Percentiles rank a stretch among this genome's conserved stretches.
These are phyloP conservation scores for Cetradonia linearis DNA, from an alignment of 495 filamentous ascomycete genomes.

Conservation along the genomic window DNA sequence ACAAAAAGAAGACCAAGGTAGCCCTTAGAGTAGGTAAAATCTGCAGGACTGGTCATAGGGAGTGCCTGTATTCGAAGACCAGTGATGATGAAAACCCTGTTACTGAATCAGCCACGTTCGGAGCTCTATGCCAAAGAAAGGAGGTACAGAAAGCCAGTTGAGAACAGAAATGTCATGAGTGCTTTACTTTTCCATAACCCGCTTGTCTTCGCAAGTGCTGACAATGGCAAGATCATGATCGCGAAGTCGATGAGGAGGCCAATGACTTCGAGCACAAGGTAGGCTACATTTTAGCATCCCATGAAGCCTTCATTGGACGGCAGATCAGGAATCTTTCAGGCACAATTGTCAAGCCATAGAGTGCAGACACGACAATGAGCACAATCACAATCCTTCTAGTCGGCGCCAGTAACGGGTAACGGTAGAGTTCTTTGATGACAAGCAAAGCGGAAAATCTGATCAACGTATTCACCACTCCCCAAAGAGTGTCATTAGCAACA, in stretches of 20 bases:
- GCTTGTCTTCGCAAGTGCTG: not conserved
- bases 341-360: slow-evolving; percentile 20
- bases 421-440: not conserved
- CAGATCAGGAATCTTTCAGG: slow-evolving; percentile 23
- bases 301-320: slow-evolving; percentile 23
- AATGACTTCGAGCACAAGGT: slow-evolving; percentile 22
- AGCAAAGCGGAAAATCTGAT: slow-evolving; percentile 17
- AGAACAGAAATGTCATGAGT: not conserved
- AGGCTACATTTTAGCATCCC: slow-evolving; percentile 23
- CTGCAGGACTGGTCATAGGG: slow-evolving; percentile 18
- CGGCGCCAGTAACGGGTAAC: no score
- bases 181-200: not conserved
- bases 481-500: slow-evolving; percentile 24
- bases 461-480: slow-evolving; percentile 25
- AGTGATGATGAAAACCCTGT: slow-evolving; percentile 25
- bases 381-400: no score
- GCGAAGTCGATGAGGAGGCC: slow-evolving; percentile 24
- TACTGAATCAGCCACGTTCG: not conserved
- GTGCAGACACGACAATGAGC: slow-evolving; percentile 7
- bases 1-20: slow-evolving; percentile 27
- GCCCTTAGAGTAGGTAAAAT: slow-evolving; percentile 26
- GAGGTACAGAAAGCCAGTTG: slow-evolving; percentile 11
- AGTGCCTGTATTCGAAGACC: slow-evolving; percentile 26
- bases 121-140: not conserved
- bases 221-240: slow-evolving; percentile 15